These are phyloP conservation scores for Plasmodium gonderi DNA, from an alignment of 169 alveolate species.

Conservation along the genomic window DNA sequence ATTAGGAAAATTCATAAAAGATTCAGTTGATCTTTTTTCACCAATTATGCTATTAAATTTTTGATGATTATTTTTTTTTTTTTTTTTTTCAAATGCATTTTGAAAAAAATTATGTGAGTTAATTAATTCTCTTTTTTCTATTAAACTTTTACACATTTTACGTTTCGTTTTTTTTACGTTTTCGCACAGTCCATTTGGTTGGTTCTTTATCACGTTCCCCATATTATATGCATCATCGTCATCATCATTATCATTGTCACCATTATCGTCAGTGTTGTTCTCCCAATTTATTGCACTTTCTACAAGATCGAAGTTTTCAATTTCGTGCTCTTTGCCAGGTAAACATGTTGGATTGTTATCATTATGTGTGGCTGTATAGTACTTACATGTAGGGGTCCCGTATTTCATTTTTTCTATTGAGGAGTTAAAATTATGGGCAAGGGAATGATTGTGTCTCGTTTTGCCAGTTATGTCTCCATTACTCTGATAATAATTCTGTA, in stretches of 20 bases:
- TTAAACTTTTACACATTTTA: background rate
- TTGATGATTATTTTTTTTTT: background rate
- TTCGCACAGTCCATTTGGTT: background rate
- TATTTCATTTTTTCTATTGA: background rate
- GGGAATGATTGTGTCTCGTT: background rate
- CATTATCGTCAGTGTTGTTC: background rate
- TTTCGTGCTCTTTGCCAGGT: background rate
- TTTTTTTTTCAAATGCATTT: background rate
- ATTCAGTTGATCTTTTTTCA: background rate
- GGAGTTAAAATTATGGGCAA: background rate
- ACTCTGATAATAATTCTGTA: background rate
- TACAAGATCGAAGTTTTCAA: background rate
- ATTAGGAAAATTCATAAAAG: background rate
- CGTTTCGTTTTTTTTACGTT: constrained; percentile 7
- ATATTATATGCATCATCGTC: background rate
- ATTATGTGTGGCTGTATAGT: background rate
- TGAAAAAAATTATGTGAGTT: constrained; percentile 23
- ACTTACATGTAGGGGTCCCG: background rate
- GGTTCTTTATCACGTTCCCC: background rate
- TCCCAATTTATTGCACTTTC: background rate
- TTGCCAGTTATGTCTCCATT: background rate
- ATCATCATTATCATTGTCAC: background rate
- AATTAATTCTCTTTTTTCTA: background rate
- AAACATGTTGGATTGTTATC: background rate
- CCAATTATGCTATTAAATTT: background rate